A percentile compares a stretch with the other conserved stretches of the same genome.
These are phyloP conservation scores for Saccharata proteae DNA, from an alignment of 2,329 filamentous ascomycete genomes.

Conservation along the genomic window DNA sequence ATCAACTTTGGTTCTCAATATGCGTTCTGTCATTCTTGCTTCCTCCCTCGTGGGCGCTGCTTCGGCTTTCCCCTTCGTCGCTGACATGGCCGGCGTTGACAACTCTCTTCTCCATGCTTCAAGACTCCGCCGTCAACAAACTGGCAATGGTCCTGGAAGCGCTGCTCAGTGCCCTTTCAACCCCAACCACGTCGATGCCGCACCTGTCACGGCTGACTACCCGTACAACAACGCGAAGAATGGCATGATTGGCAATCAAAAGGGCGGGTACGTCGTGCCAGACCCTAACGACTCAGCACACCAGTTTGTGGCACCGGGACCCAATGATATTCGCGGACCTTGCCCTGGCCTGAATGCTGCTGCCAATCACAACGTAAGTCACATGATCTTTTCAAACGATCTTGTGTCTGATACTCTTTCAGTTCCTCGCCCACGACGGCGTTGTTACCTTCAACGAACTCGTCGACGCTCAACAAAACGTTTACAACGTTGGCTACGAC, in stretches of 20 bases:
- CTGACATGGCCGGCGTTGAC: constrained; percentile 24
- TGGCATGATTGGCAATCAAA: constrained; percentile 28
- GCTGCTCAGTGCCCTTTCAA: constrained; percentile 27
- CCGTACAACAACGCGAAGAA: constrained; percentile 34
- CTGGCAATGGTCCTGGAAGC: constrained; percentile 13
- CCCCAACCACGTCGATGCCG: constrained; percentile 24
- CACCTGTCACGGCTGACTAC: constrained; percentile 21
- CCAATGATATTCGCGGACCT: constrained; percentile 29
- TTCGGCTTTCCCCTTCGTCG: constrained; percentile 28
- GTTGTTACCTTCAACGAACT: constrained; percentile 31
- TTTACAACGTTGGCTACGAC: constrained; percentile 34
- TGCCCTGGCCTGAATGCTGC: constrained; percentile 32
- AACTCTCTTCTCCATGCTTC: constrained; percentile 18
- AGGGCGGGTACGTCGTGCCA: constrained; percentile 33
- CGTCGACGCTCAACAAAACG: constrained; percentile 34
- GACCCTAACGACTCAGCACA: constrained; percentile 28
- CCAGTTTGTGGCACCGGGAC: constrained; percentile 23
- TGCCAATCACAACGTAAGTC: constrained; percentile 25
- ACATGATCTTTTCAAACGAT: too few relatives aligned
- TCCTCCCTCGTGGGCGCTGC: constrained; percentile 10
- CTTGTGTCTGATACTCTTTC: too few relatives aligned
- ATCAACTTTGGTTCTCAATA: too few relatives aligned
- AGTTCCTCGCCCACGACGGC: constrained; percentile 31
- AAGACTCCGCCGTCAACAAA: constrained; percentile 19
- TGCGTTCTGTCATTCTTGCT: constrained; percentile 14